Percentiles rank a stretch among this genome's conserved stretches.
phyloP scores from a whole-genome alignment of 768 basidiomycete genomes.

The Naganishia kalamii region DNA sequence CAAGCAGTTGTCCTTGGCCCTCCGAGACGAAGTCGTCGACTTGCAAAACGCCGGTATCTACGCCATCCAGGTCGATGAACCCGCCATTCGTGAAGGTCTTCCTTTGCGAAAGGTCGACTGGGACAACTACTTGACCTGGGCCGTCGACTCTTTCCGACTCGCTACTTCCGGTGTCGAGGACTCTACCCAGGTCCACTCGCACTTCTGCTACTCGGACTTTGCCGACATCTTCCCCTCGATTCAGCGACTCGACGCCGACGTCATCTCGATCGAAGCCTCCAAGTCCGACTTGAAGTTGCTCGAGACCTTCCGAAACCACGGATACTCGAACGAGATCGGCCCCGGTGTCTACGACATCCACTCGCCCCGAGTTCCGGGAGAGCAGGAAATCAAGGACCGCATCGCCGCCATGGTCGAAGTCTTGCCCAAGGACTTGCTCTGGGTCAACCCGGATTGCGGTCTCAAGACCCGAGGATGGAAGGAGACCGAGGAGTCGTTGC shows the following conservation, averaged over 20 bases:
- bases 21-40: constrained; percentile 96
- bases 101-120: constrained; percentile 95
- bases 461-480: constrained; percentile 98
- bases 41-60: constrained; percentile 93
- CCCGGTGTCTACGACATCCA: constrained; percentile 99
- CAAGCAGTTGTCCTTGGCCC: constrained; percentile 93
- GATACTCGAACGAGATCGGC: constrained; percentile 94
- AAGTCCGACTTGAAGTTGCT: constrained; percentile 98
- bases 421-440: constrained; percentile 72
- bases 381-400: constrained; percentile 90
- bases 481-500: constrained; percentile 85
- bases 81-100: constrained; percentile 97
- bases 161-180: constrained; percentile 92
- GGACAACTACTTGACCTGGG: constrained; percentile 94
- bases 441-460: constrained; percentile 97
- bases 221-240: constrained; percentile 98
- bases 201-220: constrained; percentile 75
- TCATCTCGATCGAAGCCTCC: constrained; percentile 96
- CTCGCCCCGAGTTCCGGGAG: constrained; percentile 92
- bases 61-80: constrained; percentile 99
- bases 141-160: constrained; percentile 97
- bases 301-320: constrained; percentile 86
- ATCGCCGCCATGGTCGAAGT: constrained; percentile 74
- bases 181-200: constrained; percentile 91
- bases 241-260: constrained; percentile 92